phyloP scores from a whole-genome alignment of 2,329 filamentous ascomycete genomes.

The Purpureocillium lavendulum region DNA sequence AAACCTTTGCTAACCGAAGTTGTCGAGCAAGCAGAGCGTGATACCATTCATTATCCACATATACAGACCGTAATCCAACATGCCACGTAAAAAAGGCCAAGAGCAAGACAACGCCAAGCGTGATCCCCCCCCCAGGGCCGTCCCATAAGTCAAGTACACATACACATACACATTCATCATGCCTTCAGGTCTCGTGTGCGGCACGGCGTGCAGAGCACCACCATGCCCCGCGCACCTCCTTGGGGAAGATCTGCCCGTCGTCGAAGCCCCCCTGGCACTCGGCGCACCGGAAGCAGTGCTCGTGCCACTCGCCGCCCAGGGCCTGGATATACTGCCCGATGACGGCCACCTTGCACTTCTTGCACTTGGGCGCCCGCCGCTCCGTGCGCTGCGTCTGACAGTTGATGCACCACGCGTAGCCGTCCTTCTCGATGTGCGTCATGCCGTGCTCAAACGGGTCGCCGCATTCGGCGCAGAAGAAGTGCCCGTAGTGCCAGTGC shows the following conservation, averaged over 20 bases:
- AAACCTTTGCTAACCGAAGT: too few relatives aligned
- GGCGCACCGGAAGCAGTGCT: constrained; percentile 78
- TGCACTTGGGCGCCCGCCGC: constrained; percentile 79
- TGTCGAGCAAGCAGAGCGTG: too few relatives aligned
- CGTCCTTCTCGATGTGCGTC: constrained; percentile 85
- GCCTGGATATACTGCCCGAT: constrained; percentile 86
- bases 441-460: constrained; percentile 75
- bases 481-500: constrained; percentile 97
- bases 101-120: too few relatives aligned
- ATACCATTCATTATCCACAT: too few relatives aligned
- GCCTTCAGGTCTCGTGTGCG: constrained; percentile 52
- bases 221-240: constrained; percentile 37
- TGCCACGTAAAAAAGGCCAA: too few relatives aligned
- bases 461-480: constrained; percentile 98
- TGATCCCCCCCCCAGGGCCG: too few relatives aligned
- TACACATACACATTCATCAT: constrained; percentile 13
- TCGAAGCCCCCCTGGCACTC: constrained; percentile 52
- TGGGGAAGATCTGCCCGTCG: constrained; percentile 58
- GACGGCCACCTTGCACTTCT: constrained; percentile 74
- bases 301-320: constrained; percentile 88
- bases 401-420: constrained; percentile 90
- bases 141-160: background rate
- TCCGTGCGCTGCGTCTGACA: constrained; percentile 92
- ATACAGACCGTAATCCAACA: too few relatives aligned
- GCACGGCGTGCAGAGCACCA: constrained; percentile 54